phyloP scores from a whole-genome alignment of 257 asterid genomes.

The Solanum chiquidenum region DNA sequence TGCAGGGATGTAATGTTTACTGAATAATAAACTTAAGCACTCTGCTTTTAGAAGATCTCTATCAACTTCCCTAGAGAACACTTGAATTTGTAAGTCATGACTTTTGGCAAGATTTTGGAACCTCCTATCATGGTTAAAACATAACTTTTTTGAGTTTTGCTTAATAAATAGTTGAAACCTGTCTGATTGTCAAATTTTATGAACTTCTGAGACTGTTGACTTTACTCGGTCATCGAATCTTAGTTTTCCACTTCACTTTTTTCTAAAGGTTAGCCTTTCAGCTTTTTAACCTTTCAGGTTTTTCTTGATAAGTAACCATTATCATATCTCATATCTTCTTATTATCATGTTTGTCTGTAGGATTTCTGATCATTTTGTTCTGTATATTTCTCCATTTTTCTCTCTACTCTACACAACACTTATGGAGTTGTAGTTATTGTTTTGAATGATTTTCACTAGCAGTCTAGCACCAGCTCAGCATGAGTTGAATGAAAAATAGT shows the following conservation, averaged over 20 bases:
- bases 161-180: neutral
- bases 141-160: neutral
- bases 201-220: neutral
- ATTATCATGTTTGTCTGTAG: neutral
- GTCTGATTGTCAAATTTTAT: neutral
- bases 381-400: neutral
- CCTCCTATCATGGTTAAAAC: neutral
- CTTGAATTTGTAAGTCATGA: neutral
- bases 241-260: neutral
- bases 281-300: neutral
- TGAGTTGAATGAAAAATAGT: neutral
- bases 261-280: neutral
- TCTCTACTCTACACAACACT: neutral
- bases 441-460: neutral
- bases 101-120: neutral
- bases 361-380: neutral
- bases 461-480: neutral
- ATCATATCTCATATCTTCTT: neutral
- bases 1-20: neutral
- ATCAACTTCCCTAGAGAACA: neutral
- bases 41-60: neutral
- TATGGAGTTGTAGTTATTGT: neutral
- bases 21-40: neutral
- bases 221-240: neutral
- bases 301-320: neutral